Evolutionary conservation across 2,329 filamentous ascomycete genomes (phyloP), one percentile per base, ranked within the genome.

Genomic region (Pyrenophora tritici-repentis): DNA sequence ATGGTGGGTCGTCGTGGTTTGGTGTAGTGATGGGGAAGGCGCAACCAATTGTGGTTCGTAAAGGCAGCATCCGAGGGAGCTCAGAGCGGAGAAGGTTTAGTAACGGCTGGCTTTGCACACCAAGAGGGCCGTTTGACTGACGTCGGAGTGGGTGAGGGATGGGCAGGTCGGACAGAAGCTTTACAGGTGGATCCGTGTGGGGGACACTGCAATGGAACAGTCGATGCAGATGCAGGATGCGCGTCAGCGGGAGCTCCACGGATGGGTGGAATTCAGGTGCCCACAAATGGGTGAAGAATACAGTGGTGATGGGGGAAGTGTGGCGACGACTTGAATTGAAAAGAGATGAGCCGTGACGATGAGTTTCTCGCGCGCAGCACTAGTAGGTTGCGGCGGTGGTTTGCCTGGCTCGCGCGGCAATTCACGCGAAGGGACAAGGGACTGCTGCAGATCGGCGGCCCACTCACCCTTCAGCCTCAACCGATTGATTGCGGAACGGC

Each of bases 391-490:
- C 54, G 49, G 51, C 44, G 55, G 50, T 59, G 61, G 65, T 66
- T 65, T 64, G 59, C 58, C 59, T 66, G 64, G 63, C 59, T 65
- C 50, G 59, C 56, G 58, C 63, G 64, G 63, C 61, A 66, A 60
- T 63, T 63, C 56, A 62, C 59, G 62, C 58, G 63, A 66, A 63
- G 59, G 63, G 61, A 67, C 65, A 61, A 71, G 68, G 68, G 64
- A 63, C 59, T 63, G 53, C 41, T 69, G 68, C 65, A 69, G 68
- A 70, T 70, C 66, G 56, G 63, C 38, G 67, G 63, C 66, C 68
- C 68, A 70, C 64, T 55, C 56, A 59, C 42, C 49, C 59, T 70
- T 71, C 65, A 71, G 69, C 66, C 67, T 72, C 69, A 68, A 59
- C 62, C 67, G 68, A 67, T 58, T 56, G 56, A 55, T 58, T 65